phyloP scores from a whole-genome alignment of 352 stramenopile genomes.

The Globisporangium emineosum region DNA sequence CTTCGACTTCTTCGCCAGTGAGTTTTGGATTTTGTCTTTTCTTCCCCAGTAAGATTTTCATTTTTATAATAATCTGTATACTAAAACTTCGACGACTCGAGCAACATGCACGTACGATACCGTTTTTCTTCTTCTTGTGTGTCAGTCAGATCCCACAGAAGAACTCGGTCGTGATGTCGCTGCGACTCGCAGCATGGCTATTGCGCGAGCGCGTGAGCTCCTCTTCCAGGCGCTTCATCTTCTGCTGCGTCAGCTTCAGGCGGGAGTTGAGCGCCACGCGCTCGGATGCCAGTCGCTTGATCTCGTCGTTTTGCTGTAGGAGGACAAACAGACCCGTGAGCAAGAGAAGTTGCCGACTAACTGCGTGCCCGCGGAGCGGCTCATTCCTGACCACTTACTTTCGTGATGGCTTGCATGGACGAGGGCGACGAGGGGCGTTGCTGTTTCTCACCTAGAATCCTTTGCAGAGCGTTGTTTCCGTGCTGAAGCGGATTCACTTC shows the following conservation, averaged over 20 bases:
- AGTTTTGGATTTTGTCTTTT: constrained; percentile 1
- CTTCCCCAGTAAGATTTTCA: not conserved
- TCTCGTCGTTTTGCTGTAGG: constrained; percentile 48
- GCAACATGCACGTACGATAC: not conserved
- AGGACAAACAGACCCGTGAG: constrained; percentile 18
- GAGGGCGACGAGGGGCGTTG: constrained; percentile 11
- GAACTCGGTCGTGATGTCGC: constrained; percentile 52
- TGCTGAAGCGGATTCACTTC: constrained; percentile 40
- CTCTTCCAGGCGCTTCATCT: constrained; percentile 51
- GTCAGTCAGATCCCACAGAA: constrained; percentile 55
- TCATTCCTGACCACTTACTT: too few relatives aligned
- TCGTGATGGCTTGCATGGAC: constrained; percentile 19
- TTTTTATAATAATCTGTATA: constrained; percentile 12
- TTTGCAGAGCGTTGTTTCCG: constrained; percentile 27
- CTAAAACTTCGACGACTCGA: not conserved
- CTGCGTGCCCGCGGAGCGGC: too few relatives aligned
- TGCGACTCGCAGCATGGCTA: constrained; percentile 42
- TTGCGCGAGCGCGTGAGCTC: constrained; percentile 50
- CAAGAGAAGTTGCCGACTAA: too few relatives aligned
- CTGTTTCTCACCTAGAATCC: constrained; percentile 16
- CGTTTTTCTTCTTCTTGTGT: not conserved
- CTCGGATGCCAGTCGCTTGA: constrained; percentile 48
- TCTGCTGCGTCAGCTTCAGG: constrained; percentile 51
- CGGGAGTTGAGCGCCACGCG: constrained; percentile 40
- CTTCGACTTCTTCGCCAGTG: not conserved